phyloP scores from a whole-genome alignment of 2,329 filamentous ascomycete genomes.

The Volutella citrinella region DNA sequence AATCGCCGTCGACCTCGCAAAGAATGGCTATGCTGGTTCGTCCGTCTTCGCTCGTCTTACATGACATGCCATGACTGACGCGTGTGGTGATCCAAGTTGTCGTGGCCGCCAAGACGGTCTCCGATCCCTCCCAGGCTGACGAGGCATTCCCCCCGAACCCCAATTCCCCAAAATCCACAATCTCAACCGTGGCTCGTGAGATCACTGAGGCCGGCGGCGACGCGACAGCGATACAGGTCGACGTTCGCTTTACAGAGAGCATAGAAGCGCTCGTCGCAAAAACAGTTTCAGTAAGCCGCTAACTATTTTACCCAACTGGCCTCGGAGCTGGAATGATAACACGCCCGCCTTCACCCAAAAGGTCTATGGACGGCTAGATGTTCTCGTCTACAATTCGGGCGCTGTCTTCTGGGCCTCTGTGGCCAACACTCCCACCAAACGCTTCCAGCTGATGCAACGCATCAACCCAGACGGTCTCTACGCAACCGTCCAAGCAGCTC shows the following conservation, averaged over 20 bases:
- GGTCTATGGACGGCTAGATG: conserved; percentile 64
- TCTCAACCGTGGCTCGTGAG: conserved; percentile 75
- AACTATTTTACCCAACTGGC: not conserved
- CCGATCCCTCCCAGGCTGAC: conserved; percentile 52
- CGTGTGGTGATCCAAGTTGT: conserved; percentile 62
- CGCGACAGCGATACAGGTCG: conserved; percentile 65
- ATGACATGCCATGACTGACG: too few relatives aligned
- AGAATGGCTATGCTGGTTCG: conserved; percentile 66
- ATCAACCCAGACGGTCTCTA: conserved; percentile 77
- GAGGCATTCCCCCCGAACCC: conserved; percentile 70
- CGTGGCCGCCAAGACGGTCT: conserved; percentile 73
- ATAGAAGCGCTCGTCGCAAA: conserved; percentile 57
- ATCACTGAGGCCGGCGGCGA: conserved; percentile 63
- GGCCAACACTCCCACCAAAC: conserved; percentile 67
- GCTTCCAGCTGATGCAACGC: conserved; percentile 76
- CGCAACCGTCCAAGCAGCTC: conserved; percentile 62
- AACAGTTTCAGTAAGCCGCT: conserved; percentile 41
- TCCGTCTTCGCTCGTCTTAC: not conserved
- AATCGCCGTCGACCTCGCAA: conserved; percentile 73
- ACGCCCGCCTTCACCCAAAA: conserved; percentile 20
- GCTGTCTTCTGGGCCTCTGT: conserved; percentile 84
- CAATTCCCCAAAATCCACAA: conserved; percentile 72
- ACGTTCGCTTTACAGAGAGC: conserved; percentile 63
- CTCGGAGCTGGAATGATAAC: too few relatives aligned
- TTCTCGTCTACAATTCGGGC: conserved; percentile 78